Evolutionary conservation across 805 yeast species (phyloP), one percentile per base, ranked within the genome.

Genomic region (Hanseniaspora lachancei): DNA sequence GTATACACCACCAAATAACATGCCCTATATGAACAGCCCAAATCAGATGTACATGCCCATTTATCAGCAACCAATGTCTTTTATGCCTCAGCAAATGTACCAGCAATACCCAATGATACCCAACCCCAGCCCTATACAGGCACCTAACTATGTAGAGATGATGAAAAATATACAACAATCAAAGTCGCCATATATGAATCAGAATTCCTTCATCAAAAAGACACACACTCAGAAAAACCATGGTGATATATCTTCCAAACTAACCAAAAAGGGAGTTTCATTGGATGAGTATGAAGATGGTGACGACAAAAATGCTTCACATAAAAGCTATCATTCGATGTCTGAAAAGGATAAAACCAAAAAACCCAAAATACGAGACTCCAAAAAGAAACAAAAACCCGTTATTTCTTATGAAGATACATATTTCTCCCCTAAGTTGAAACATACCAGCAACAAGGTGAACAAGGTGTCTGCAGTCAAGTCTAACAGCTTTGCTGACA

Each of bases 401-500:
- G 38, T 54, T 1, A 47, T 47, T 41, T 55, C 49, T 15, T 49
- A 55, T 39, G 53, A 55, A 29, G 57, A 55, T 27, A 49, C 50
- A 6, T 49, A 55, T 49, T 13, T 44, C 5, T 42, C 35, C n/a
- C 44, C 49, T 29, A 44, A 35, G 15, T 16, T 5, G 6, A 27
- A 43, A 15, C 44, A 35, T 18, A 41, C 27, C 13, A 15, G 16
- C 21, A 54, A 54, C 23, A n/a, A 18, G 5, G 42, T 16, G 16
- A 5, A 38, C 23, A 46, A 32, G 18, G 9, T 10, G 29, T 10
- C 21, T 9, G n/a, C 34, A 21, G 32, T 32, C 15, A 54, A 47
- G 24, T 20, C 27, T 5, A 48, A 40, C 23, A 47, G 59, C 18
- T 54, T 46, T 47, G 70, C 68, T 15, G 61, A 61, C 35, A 60